Evolutionary conservation across 78 protist genomes (phyloP).

Genomic region (Paratrimastix pyriformis): DNA sequence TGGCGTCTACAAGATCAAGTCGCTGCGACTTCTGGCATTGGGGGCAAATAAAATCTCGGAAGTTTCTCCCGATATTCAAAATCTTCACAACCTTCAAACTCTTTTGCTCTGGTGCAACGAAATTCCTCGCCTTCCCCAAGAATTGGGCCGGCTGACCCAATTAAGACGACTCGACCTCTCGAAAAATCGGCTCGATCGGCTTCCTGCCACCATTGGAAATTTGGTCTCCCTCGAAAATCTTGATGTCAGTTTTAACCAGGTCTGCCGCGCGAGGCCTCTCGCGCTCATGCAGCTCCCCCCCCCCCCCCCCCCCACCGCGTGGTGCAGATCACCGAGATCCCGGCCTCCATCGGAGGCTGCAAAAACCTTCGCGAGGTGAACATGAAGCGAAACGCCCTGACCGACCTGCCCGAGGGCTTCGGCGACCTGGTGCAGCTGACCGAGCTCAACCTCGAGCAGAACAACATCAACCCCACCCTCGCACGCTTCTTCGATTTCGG

Average conservation of each 20-base stretch:
- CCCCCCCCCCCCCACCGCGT: no score
- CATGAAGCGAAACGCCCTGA: no score
- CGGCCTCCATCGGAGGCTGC: not conserved
- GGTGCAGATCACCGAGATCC: conserved; percentile 2
- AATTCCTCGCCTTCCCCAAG: not conserved
- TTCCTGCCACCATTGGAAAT: not conserved
- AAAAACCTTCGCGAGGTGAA: not conserved
- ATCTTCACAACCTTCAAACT: not conserved
- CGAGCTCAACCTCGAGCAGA: not conserved
- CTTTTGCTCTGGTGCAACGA: not conserved
- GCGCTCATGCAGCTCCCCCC: no score
- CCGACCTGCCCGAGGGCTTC: no score
- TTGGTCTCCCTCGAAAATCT: not conserved
- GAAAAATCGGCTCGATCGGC: not conserved
- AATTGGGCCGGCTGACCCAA: not conserved
- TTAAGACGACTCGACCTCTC: not conserved
- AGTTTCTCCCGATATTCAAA: not conserved
- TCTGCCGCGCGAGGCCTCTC: no score
- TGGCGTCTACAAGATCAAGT: no score
- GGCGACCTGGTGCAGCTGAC: no score
- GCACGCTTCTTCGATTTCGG: no score
- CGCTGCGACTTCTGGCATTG: no score
- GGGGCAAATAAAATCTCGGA: no score
- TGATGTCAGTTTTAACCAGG: not conserved
- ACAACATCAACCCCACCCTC: no score